Evolutionary conservation across 73 alveolate species (phyloP).

Genomic region (Tetrahymena malaccensis): DNA sequence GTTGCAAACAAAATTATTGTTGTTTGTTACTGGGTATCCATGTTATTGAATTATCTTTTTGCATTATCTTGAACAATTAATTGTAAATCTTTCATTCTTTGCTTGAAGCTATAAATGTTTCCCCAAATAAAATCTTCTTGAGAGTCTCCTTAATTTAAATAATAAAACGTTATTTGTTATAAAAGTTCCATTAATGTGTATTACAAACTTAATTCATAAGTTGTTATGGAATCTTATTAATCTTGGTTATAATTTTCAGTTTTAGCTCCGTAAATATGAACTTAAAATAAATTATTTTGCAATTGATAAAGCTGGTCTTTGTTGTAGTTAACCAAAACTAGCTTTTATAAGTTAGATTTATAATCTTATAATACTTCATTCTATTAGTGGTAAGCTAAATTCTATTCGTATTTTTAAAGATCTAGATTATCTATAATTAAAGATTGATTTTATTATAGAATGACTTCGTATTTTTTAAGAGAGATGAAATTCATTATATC

Average conservation of each 20-base stretch:
- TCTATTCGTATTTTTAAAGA: background rate
- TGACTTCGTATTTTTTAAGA: background rate
- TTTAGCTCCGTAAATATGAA: background rate
- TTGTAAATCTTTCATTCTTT: background rate
- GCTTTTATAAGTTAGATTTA: background rate
- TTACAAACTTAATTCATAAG: background rate
- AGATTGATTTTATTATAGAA: too few relatives aligned
- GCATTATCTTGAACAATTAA: background rate
- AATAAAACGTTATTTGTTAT: background rate
- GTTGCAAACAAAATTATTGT: background rate
- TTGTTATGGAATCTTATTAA: background rate
- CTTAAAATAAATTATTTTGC: background rate
- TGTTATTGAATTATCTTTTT: background rate
- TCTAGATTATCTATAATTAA: background rate
- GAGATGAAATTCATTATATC: background rate
- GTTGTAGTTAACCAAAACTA: background rate
- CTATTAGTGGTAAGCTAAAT: background rate
- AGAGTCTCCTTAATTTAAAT: background rate
- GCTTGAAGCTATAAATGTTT: background rate
- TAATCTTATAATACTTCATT: background rate
- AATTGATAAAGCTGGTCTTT: background rate
- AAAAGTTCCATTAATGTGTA: background rate
- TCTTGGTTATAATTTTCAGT: background rate
- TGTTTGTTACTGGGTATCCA: too few relatives aligned
- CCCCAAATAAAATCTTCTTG: background rate